phyloP scores from a whole-genome alignment of 1,284 basidiomycete species.

The Blastosporella zonata region DNA sequence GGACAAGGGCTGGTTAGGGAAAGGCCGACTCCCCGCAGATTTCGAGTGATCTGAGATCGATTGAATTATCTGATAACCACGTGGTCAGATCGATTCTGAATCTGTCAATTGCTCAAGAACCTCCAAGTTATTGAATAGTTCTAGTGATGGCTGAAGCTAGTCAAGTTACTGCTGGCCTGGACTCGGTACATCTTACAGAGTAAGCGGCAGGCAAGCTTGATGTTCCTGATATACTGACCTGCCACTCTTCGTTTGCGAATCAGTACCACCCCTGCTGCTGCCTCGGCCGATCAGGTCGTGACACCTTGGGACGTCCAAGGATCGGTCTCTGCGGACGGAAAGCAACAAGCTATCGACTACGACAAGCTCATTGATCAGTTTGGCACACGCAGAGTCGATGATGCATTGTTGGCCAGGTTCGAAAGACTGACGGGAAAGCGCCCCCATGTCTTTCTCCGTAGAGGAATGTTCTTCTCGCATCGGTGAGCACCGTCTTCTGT shows the following conservation, averaged over 20 bases:
- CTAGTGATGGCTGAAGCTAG: constrained; percentile 7
- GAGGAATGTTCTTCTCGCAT: constrained; percentile 98
- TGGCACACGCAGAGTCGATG: constrained; percentile 83
- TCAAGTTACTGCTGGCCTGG: constrained; percentile 2
- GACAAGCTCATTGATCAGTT: constrained; percentile 95
- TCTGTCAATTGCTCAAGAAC: not conserved
- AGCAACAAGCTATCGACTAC: constrained; percentile 92
- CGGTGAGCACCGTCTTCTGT: constrained; percentile 50
- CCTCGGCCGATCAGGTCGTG: constrained; percentile 73
- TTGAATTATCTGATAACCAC: constrained; percentile 4
- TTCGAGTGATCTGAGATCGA: not conserved
- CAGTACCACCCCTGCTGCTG: not conserved
- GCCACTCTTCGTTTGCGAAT: not conserved
- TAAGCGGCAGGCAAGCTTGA: not conserved
- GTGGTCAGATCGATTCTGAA: not conserved
- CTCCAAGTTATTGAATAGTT: not conserved
- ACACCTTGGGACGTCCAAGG: constrained; percentile 99
- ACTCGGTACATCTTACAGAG: constrained; percentile 4
- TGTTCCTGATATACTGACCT: not conserved
- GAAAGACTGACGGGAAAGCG: constrained; percentile 87
- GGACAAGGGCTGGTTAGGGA: too few species aligned
- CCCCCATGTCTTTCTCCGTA: constrained; percentile 88
- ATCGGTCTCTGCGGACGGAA: constrained; percentile 84
- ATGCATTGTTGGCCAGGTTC: constrained; percentile 82
- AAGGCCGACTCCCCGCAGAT: not conserved